Evolutionary conservation across 768 basidiomycete genomes (phyloP).

Genomic region (Calocera cornea): DNA sequence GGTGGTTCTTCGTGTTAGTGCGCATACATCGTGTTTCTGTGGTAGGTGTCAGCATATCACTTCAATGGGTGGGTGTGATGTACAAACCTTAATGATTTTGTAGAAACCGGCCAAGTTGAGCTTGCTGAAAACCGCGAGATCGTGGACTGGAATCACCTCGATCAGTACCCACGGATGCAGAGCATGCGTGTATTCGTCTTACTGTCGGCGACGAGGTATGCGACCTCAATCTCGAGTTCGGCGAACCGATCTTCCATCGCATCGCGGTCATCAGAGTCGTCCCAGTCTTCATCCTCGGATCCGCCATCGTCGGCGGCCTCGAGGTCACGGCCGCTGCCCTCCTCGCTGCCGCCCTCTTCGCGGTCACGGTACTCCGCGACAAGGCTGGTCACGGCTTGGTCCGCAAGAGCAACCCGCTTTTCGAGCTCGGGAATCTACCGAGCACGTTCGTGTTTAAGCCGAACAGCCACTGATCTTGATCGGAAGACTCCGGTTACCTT

Average conservation of each 20-base stretch:
- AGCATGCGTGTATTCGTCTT: slow-evolving; percentile 22
- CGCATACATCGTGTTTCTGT: slow-evolving; percentile 82
- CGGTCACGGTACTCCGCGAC: slow-evolving; percentile 40
- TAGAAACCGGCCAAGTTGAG: slow-evolving; percentile 97
- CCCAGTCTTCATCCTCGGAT: slow-evolving; percentile 49
- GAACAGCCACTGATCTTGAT: not conserved
- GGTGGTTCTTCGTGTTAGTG: not conserved
- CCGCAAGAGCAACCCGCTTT: slow-evolving; percentile 65
- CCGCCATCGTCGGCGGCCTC: slow-evolving; percentile 48
- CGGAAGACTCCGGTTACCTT: slow-evolving; percentile 43
- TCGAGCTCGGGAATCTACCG: slow-evolving; percentile 67
- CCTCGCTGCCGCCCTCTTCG: slow-evolving; percentile 14
- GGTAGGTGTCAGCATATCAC: not conserved
- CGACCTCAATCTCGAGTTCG: slow-evolving; percentile 83
- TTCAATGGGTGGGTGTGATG: not conserved
- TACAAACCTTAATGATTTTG: slow-evolving; percentile 80
- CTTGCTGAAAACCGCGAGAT: slow-evolving; percentile 86
- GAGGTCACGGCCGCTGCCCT: slow-evolving; percentile 4
- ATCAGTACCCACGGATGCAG: not conserved
- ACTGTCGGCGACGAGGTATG: slow-evolving; percentile 70
- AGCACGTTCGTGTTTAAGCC: not conserved
- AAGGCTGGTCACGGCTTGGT: slow-evolving; percentile 64
- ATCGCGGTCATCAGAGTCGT: slow-evolving; percentile 34
- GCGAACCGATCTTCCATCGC: slow-evolving; percentile 78
- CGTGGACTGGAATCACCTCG: slow-evolving; percentile 48